These are phyloP conservation scores for Cucurbita moschata DNA, from an alignment of 306 rosid genomes.

Conservation along the genomic window DNA sequence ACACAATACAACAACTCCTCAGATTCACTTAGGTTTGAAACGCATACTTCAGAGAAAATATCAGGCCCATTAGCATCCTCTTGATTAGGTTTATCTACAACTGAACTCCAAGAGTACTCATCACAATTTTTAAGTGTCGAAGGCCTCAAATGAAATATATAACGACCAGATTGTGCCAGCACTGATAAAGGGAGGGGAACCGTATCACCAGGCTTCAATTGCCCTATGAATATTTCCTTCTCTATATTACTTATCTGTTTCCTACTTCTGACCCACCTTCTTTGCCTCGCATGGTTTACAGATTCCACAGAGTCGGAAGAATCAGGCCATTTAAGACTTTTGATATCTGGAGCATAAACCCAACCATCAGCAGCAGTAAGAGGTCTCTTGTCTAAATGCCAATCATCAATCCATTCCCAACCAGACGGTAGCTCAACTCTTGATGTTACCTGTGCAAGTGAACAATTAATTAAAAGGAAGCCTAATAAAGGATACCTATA, in stretches of 20 bases:
- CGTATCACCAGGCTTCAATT: constrained; percentile 71
- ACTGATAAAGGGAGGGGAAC: constrained; percentile 63
- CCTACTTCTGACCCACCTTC: constrained; percentile 71
- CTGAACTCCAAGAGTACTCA: constrained; percentile 82
- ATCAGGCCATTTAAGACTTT: constrained; percentile 65
- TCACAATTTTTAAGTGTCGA: constrained; percentile 21
- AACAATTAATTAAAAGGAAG: neutral
- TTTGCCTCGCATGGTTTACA: constrained; percentile 51
- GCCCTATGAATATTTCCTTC: constrained; percentile 48
- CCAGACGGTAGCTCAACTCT: constrained; percentile 45
- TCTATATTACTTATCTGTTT: constrained; percentile 29
- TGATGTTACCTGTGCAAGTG: constrained; percentile 26
- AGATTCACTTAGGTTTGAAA: constrained; percentile 63
- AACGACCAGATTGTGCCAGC: constrained; percentile 48
- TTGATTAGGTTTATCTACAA: constrained; percentile 31
- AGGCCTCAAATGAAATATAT: constrained; percentile 62
- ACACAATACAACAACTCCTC: constrained; percentile 69
- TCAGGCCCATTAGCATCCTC: constrained; percentile 25
- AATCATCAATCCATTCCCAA: constrained; percentile 89
- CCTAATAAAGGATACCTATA: neutral
- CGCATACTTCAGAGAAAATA: constrained; percentile 37
- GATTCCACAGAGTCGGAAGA: constrained; percentile 33
- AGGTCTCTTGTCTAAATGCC: constrained; percentile 66
- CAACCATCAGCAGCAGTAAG: constrained; percentile 53
- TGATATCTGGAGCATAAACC: constrained; percentile 63